These are phyloP conservation scores for Acanthamoeba sp. DNA, from an alignment of 208 protist genomes.

Conservation along the genomic window DNA sequence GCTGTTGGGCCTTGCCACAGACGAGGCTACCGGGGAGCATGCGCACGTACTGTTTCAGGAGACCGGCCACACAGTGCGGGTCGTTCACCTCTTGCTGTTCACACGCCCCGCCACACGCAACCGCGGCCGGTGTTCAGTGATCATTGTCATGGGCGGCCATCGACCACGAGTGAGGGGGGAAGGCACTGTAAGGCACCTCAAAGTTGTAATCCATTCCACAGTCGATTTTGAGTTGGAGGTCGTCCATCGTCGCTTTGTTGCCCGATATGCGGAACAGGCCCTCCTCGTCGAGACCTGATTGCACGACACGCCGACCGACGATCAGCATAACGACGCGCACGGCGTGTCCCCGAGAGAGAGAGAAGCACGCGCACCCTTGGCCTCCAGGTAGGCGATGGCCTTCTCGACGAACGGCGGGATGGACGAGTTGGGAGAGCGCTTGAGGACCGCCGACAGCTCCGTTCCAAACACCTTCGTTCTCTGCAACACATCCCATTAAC, in stretches of 20 bases:
- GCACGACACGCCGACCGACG: neutral
- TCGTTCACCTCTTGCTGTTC: constrained; percentile 51
- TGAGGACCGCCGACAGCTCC: constrained; percentile 52
- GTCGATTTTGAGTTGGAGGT: constrained; percentile 63
- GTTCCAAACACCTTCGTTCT: constrained; percentile 66
- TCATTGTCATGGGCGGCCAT: too few relatives aligned
- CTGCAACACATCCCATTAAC: neutral
- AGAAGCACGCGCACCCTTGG: neutral
- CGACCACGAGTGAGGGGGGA: too few relatives aligned
- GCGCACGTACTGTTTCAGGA: constrained; percentile 71
- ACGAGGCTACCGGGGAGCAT: constrained; percentile 14
- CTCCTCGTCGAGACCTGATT: constrained; percentile 41
- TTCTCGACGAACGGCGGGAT: constrained; percentile 54
- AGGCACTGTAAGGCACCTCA: neutral
- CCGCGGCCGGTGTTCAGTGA: too few relatives aligned
- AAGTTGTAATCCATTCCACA: constrained; percentile 42
- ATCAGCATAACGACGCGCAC: neutral
- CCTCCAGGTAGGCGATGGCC: constrained; percentile 65
- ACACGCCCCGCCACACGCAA: neutral
- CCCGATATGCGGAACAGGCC: constrained; percentile 62
- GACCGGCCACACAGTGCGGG: constrained; percentile 70
- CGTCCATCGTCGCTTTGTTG: constrained; percentile 54
- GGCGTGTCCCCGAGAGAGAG: neutral
- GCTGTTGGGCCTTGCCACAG: constrained; percentile 56
- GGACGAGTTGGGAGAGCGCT: neutral